A percentile compares a stretch with the other conserved stretches of the same genome.
These are phyloP conservation scores for Pelargonium myrrhifolium DNA, from an alignment of 441 rosid species.

Conservation along the genomic window DNA sequence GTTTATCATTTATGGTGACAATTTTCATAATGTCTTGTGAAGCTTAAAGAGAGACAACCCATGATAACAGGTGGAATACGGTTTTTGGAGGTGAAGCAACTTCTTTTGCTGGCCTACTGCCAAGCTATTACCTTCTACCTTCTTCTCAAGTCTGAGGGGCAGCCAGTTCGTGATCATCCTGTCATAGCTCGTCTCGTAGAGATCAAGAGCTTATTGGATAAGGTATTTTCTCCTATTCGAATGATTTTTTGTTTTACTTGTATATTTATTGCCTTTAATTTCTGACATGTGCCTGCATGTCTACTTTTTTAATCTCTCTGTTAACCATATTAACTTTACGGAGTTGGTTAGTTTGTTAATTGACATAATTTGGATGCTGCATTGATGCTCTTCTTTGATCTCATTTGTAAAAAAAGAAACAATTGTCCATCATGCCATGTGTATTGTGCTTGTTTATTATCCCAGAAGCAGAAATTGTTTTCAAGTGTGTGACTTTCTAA, in stretches of 20 bases:
- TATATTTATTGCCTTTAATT: neutral
- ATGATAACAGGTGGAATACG: constrained; percentile 39
- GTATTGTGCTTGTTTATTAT: constrained; percentile 5
- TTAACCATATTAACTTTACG: neutral
- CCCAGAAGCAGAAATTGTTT: constrained; percentile 5
- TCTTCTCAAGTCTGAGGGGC: constrained; percentile 88
- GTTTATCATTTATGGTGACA: neutral
- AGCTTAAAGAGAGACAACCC: constrained; percentile 46
- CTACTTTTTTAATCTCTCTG: neutral
- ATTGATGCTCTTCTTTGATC: neutral
- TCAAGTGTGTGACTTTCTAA: constrained; percentile 9
- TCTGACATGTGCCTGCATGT: neutral
- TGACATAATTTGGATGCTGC: neutral
- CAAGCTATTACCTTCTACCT: constrained; percentile 85
- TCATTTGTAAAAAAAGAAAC: neutral
- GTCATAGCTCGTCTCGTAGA: constrained; percentile 73
- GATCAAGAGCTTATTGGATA: constrained; percentile 58
- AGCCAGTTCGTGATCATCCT: constrained; percentile 76
- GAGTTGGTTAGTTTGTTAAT: neutral
- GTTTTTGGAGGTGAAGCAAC: constrained; percentile 70
- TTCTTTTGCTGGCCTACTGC: constrained; percentile 63
- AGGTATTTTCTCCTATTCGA: constrained; percentile 38
- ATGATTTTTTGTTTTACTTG: neutral
- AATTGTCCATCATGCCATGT: neutral
- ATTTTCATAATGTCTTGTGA: constrained; percentile 15